Conservation (phyloP, 1,139 yeast species). For the Williopsis jadinii region DNA sequence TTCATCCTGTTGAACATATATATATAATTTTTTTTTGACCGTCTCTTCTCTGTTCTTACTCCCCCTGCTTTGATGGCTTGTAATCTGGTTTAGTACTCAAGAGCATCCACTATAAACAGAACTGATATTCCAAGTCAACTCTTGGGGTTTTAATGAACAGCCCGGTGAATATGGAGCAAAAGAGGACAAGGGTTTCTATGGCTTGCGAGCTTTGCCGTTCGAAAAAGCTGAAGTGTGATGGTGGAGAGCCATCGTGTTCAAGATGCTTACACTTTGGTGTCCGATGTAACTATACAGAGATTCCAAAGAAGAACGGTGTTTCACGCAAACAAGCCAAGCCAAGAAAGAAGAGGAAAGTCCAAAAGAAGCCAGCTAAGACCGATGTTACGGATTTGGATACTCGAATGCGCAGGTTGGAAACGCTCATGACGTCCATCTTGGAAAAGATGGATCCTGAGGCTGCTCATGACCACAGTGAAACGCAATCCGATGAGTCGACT, state of each 20-base stretch:
- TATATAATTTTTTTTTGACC: too few species aligned
- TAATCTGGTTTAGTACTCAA: too few species aligned
- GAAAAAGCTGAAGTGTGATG: slow-evolving; percentile 21
- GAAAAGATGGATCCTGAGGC: slow-evolving; percentile 10
- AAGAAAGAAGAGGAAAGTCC: not conserved
- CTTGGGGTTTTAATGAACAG: too few species aligned
- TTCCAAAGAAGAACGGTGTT: not conserved
- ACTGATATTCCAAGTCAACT: too few species aligned
- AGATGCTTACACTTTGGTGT: slow-evolving; percentile 10
- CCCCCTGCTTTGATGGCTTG: too few species aligned
- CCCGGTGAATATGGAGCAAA: not conserved
- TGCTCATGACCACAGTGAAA: not conserved
- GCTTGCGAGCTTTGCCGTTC: slow-evolving; percentile 15
- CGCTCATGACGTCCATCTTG: slow-evolving; percentile 12
- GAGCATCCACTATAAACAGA: too few species aligned
- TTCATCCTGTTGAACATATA: too few species aligned
- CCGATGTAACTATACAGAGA: slow-evolving; percentile 4
- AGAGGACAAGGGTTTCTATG: slow-evolving; percentile 6
- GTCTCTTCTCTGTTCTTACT: too few species aligned
- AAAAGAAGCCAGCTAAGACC: not conserved
- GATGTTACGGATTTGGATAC: slow-evolving; percentile 6
- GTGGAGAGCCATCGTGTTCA: slow-evolving; percentile 13
- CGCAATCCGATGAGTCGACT: too few species aligned
- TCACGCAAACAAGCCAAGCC: not conserved
- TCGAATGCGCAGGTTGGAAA: slow-evolving; percentile 18